Percentiles rank a stretch among this genome's conserved stretches.
These are phyloP conservation scores for Dactylellina drechsleri DNA, from an alignment of 2,329 filamentous ascomycete genomes.

Conservation along the genomic window DNA sequence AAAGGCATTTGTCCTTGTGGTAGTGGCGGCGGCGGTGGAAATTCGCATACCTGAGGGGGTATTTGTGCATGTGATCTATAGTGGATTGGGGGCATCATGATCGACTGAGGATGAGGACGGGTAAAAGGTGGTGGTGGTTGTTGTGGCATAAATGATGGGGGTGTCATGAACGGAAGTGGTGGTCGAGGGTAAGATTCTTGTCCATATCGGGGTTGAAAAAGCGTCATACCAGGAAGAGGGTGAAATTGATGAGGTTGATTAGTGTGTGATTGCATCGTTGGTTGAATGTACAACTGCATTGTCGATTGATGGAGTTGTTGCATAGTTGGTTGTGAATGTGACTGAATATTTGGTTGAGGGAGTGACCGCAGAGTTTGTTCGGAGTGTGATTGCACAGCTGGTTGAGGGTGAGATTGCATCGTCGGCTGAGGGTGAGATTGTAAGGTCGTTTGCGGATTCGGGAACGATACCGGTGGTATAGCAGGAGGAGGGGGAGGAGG, in stretches of 20 bases:
- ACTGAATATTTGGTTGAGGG: not conserved
- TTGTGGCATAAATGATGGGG: not conserved
- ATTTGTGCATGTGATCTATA: not conserved
- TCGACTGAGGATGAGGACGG: not conserved
- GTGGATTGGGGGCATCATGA: too few species aligned
- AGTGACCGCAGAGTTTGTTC: not conserved
- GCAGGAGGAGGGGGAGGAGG: too few species aligned
- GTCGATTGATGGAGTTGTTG: not conserved
- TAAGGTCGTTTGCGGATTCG: too few species aligned
- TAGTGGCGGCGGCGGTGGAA: not conserved
- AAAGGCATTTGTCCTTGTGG: not conserved
- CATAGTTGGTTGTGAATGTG: not conserved
- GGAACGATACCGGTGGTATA: too few species aligned
- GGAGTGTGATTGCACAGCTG: not conserved
- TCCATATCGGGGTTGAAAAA: not conserved
- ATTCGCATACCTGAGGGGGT: not conserved
- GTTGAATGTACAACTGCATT: not conserved
- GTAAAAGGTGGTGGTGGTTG: not conserved
- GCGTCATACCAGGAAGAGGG: constrained; percentile 1
- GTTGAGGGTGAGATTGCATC: not conserved
- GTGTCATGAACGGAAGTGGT: not conserved
- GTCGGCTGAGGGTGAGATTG: not conserved
- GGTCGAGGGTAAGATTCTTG: not conserved
- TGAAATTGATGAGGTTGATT: not conserved
- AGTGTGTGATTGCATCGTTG: not conserved